Base-by-base conservation (phyloP, 2,329 filamentous ascomycete genomes). In the Cadophora malorum region DNA sequence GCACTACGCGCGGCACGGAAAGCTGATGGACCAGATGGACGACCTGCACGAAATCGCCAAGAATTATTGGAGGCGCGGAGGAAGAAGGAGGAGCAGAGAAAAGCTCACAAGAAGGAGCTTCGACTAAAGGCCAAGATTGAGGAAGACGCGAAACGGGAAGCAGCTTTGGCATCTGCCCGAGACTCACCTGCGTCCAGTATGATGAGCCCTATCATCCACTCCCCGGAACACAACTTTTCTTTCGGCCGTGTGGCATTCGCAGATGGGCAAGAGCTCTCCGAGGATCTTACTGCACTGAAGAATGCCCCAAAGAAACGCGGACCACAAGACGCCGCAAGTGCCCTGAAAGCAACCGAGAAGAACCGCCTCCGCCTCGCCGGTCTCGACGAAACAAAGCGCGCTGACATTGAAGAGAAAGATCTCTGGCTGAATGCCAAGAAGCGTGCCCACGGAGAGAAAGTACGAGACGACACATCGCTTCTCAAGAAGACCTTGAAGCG, bases 401-500 rank as follows among this genome's bases (percentile, higher is more conserved):
- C 90, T 70, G 92, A 97, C 68, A 90, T 98, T 55, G 89, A 94
- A 69, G 93, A 97, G 80, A 98, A 98, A 83, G 95, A 99, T 76
- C 84, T 90, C 67, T 99, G 96, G 96, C 84, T 97, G 68, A 95
- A 92, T 59, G 96, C 96, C 2, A 91, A 95, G 80, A 93, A 93
- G 80, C 89, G 91, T 28, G 93, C 91, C 1, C 92, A 97, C 78
- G 96, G 96, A 60, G 94, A 97, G 77, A 92, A 93, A 78, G 90
- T 97, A 41, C 89, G 89, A 69, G 94, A 98, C 76, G 93, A 97
- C 78, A 93, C 93, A 71, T 88, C 87, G 56, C 81, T 97, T 66
- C 85, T 99, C 33, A 97, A 97, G 85, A 97, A 97, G 84, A 92
- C 94, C 0, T 84, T 98, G 73, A 97, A 97, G 86, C 90, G 95